A percentile compares a stretch with the other conserved stretches of the same genome.
phyloP scores from a whole-genome alignment of 2,329 filamentous ascomycete genomes.

The Taxawa tesnikishii region DNA sequence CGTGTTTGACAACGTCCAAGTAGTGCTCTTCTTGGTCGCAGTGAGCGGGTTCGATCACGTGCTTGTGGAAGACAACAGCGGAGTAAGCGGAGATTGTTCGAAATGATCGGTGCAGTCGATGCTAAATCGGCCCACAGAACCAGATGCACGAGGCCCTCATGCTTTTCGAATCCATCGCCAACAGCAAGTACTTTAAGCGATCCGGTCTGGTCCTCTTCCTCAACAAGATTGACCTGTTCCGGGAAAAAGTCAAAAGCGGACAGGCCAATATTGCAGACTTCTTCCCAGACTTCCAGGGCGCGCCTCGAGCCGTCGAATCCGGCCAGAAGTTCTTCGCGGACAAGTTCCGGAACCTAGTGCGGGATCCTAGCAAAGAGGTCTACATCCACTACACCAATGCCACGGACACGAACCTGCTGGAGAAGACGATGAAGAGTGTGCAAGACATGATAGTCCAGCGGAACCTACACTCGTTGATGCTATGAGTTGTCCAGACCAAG shows the following conservation, averaged over 20 bases:
- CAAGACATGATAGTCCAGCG: conserved; percentile 43
- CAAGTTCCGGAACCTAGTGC: conserved; percentile 38
- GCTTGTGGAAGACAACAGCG: conserved; percentile 81
- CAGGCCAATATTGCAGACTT: conserved; percentile 34
- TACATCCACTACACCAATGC: conserved; percentile 42
- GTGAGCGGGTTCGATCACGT: conserved; percentile 96
- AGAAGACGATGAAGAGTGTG: conserved; percentile 40
- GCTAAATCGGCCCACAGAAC: conserved; percentile 36
- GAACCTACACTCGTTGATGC: conserved; percentile 37
- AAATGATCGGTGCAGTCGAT: not conserved
- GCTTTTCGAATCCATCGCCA: conserved; percentile 61
- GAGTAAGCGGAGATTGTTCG: conserved; percentile 28
- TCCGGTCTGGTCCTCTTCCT: conserved; percentile 62
- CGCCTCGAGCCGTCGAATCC: conserved; percentile 31
- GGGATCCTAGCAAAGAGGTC: conserved; percentile 37
- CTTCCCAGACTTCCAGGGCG: conserved; percentile 37
- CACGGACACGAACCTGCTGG: conserved; percentile 37
- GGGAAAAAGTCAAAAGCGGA: conserved; percentile 34
- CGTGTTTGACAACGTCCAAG: conserved; percentile 96
- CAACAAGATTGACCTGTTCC: conserved; percentile 60
- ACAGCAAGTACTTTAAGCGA: conserved; percentile 61
- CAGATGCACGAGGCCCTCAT: conserved; percentile 63
- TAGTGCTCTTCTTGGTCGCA: conserved; percentile 90
- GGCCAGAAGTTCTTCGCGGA: conserved; percentile 37
- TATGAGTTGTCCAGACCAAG: too few relatives aligned